Evolutionary conservation across 2,329 filamentous ascomycete genomes (phyloP), one percentile per base, ranked within the genome.

Genomic region (Bimuria novae-zelandiae): DNA sequence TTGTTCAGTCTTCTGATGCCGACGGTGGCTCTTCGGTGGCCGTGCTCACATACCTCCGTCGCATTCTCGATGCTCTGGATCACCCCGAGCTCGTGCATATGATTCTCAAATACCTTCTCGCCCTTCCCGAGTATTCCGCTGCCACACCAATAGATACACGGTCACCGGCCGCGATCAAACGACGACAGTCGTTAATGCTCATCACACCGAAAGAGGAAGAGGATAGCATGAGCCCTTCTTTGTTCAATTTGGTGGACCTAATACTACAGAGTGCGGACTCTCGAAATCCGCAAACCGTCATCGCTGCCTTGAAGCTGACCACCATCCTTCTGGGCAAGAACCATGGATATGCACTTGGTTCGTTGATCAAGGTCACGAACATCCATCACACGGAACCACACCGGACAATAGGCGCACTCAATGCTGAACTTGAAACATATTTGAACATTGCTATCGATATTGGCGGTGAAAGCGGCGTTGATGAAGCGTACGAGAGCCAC

Each of bases 1-100:
- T 99, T 27, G 82, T 99, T 12, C 93, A 99, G 74, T 99, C 94
- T 8, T 97, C 94, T 1, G 94, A 99, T 76, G 89, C 95, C 33
- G 93, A 97, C 74, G 94, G 93, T 60, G 94, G 94, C 49, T 99
- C 94, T 6, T 96, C 94, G 0, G 92, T 97, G 19, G 94, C 94
- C 3, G 94, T 99, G 11, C 80, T 97, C 57, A 97, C 92, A 1
- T 97, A 99, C 72, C 81, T 99, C 30, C 88, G 89, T 52, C 88
- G 90, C 36, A 96, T 97, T 50, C 82, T 99, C 5, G 92, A 97
- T 71, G 89, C 90, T 0, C 80, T 99, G 12, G 91, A 97, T 58
- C 92, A 97, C 70, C 90, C 91, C 7, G 92, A 97, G 67, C 88
- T 99, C 78, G 90, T 97, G 54, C 90, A 96, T 62, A 88, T 96